Evolutionary conservation across 768 basidiomycete genomes (phyloP).

Genomic region (Podaxis rugospora): DNA sequence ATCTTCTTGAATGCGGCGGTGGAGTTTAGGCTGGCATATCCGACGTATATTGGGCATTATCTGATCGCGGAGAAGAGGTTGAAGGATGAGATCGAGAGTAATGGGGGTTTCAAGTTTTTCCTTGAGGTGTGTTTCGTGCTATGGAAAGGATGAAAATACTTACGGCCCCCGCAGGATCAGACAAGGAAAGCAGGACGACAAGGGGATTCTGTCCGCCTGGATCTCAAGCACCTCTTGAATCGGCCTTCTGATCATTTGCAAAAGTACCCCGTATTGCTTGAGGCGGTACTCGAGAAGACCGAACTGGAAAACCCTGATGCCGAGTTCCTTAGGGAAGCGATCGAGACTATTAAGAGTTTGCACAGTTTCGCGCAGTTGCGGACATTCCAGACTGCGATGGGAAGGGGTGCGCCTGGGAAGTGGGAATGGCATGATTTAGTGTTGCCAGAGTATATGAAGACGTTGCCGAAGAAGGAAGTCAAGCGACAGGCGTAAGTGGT

Average conservation of each 20-base stretch:
- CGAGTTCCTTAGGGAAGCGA: conserved; percentile 77
- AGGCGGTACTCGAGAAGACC: conserved; percentile 84
- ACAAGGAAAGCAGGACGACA: conserved; percentile 32
- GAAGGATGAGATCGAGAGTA: conserved; percentile 81
- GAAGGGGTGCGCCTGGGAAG: conserved; percentile 71
- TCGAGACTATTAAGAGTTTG: conserved; percentile 75
- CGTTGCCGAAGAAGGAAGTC: conserved; percentile 66
- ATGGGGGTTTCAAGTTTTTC: conserved; percentile 78
- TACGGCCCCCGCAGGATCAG: conserved; percentile 30
- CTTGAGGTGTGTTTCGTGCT: conserved; percentile 61
- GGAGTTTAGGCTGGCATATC: conserved; percentile 85
- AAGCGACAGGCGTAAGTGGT: conserved; percentile 30
- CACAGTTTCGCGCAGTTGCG: conserved; percentile 77
- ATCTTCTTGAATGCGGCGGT: conserved; percentile 84
- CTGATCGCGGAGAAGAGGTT: conserved; percentile 83
- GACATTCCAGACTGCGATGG: conserved; percentile 89
- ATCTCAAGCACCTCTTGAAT: conserved; percentile 71
- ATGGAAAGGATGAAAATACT: background rate
- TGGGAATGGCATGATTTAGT: conserved; percentile 91
- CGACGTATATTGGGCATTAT: conserved; percentile 78
- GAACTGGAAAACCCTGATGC: conserved; percentile 76
- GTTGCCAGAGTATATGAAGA: conserved; percentile 52
- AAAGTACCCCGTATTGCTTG: conserved; percentile 80
- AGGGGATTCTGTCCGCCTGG: conserved; percentile 40
- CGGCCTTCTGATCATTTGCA: conserved; percentile 83